Evolutionary conservation across 257 asterid species (phyloP).

Genomic region (Nicotiana tomentosiformis): DNA sequence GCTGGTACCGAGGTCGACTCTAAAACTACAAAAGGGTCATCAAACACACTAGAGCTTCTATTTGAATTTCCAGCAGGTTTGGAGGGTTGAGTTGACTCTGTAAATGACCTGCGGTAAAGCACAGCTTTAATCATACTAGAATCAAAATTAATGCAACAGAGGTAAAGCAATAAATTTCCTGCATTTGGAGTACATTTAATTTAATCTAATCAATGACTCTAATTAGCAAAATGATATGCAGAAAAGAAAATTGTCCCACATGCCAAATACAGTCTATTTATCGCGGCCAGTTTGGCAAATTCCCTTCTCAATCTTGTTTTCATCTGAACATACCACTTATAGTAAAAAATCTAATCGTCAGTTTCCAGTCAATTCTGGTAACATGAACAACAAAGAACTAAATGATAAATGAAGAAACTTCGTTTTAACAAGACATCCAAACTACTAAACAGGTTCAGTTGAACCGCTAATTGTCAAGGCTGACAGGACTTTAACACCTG

Average conservation of each 20-base stretch:
- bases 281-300: neutral
- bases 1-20: slow-evolving; percentile 49
- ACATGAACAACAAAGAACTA: neutral
- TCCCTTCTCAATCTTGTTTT: neutral
- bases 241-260: neutral
- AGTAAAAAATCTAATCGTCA: neutral
- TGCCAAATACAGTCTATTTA: neutral
- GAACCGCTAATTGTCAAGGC: neutral
- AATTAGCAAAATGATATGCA: slow-evolving; percentile 1
- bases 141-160: neutral
- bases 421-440: neutral
- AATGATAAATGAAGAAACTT: neutral
- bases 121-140: neutral
- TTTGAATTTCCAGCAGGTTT: slow-evolving; percentile 46
- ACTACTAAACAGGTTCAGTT: neutral
- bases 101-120: slow-evolving; percentile 44
- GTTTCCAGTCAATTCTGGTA: neutral
- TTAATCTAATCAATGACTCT: neutral
- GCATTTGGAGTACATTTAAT: neutral
- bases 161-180: neutral
- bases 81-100: slow-evolving; percentile 59
- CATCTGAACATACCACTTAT: slow-evolving; percentile 3
- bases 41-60: slow-evolving; percentile 33
- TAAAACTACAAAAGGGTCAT: slow-evolving; percentile 71
- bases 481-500: neutral